Evolutionary conservation across 1,284 basidiomycete species (phyloP).

Genomic region (Apiotrichum porosum): DNA sequence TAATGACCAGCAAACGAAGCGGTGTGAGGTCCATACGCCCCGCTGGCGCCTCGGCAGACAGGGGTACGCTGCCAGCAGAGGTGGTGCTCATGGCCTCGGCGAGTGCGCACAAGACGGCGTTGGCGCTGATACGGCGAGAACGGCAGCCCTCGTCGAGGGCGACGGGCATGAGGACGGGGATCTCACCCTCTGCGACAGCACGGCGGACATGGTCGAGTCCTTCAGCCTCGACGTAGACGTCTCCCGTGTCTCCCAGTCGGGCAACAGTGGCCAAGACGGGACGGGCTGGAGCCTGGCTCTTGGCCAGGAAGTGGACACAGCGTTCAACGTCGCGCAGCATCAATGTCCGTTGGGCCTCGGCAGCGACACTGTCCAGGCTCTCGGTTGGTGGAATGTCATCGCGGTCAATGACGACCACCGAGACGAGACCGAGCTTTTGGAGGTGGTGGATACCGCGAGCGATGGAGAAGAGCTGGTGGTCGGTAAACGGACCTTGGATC

Average conservation of each 20-base stretch:
- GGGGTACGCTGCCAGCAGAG: background rate
- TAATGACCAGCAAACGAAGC: conserved; percentile 94
- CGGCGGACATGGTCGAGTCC: conserved; percentile 79
- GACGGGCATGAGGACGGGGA: conserved; percentile 92
- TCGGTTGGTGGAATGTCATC: conserved; percentile 68
- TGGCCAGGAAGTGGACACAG: conserved; percentile 75
- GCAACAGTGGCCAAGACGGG: conserved; percentile 84
- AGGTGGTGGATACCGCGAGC: conserved; percentile 90
- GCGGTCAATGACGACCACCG: conserved; percentile 90
- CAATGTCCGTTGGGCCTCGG: conserved; percentile 55
- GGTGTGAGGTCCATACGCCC: conserved; percentile 67
- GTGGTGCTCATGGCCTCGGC: conserved; percentile 68
- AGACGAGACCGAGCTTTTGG: conserved; percentile 89
- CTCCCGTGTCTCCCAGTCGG: conserved; percentile 53
- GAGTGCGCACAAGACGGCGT: conserved; percentile 84
- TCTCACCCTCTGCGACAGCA: conserved; percentile 85
- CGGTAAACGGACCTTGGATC: conserved; percentile 94
- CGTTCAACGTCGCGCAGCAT: conserved; percentile 79
- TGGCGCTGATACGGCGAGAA: conserved; percentile 78
- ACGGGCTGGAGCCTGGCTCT: conserved; percentile 76
- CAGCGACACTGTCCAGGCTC: conserved; percentile 44
- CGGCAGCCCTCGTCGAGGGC: conserved; percentile 87
- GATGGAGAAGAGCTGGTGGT: conserved; percentile 89
- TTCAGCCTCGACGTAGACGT: conserved; percentile 54
- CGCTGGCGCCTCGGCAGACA: background rate